Evolutionary conservation across 768 basidiomycete genomes (phyloP).

Genomic region (Filobasidium wieringae): DNA sequence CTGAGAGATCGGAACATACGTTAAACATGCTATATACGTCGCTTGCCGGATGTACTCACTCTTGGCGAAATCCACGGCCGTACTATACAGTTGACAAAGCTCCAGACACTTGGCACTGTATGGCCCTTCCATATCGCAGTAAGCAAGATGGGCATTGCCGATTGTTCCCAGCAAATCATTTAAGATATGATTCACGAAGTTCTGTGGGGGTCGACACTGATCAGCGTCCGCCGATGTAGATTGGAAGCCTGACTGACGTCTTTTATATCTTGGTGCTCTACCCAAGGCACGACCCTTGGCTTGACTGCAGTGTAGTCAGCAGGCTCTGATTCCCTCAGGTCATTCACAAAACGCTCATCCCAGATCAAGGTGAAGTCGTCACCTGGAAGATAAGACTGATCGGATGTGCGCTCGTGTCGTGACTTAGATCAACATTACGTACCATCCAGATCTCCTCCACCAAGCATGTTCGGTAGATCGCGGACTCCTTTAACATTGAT

Average conservation of each 20-base stretch:
- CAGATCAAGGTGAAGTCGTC: conserved; percentile 23
- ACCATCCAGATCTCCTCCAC: conserved; percentile 23
- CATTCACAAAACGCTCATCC: conserved; percentile 14
- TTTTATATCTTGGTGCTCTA: conserved; percentile 12
- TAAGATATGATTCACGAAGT: conserved; percentile 19
- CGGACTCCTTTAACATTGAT: conserved; percentile 14
- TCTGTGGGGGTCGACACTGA: background rate
- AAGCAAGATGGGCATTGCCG: conserved; percentile 17
- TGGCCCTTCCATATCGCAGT: conserved; percentile 15
- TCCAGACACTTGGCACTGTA: conserved; percentile 13
- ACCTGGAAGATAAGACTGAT: background rate
- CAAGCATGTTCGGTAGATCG: conserved; percentile 18
- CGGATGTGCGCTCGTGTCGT: background rate
- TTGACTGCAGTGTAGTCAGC: conserved; percentile 16
- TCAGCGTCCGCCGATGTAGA: background rate
- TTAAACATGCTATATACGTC: background rate
- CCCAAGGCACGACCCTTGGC: conserved; percentile 14
- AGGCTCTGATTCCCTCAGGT: background rate
- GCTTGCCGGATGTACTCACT: background rate
- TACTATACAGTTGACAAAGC: conserved; percentile 8
- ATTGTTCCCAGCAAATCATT: conserved; percentile 3
- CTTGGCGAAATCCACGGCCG: conserved; percentile 23
- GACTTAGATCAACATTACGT: background rate
- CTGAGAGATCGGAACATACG: background rate
- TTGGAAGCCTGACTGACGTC: background rate